Evolutionary conservation across 331 rosid species (phyloP).

Genomic region (Rosa hybrid): DNA sequence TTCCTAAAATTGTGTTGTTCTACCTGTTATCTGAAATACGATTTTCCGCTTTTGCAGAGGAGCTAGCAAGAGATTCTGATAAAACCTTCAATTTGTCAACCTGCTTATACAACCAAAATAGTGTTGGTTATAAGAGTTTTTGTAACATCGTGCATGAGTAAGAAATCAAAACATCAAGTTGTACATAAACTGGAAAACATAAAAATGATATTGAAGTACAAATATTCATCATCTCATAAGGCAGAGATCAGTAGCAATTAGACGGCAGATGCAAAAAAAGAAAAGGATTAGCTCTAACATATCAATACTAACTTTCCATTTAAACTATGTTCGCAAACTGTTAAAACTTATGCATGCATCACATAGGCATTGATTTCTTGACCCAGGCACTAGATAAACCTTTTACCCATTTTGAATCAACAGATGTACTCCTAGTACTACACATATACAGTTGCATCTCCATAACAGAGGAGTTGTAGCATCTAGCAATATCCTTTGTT

Average conservation of each 20-base stretch:
- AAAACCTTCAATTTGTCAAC: conserved; percentile 95
- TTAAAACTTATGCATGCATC: background rate
- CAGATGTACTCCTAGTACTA: background rate
- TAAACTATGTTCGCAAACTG: background rate
- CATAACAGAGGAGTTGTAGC: background rate
- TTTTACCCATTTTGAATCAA: background rate
- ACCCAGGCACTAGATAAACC: background rate
- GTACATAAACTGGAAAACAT: background rate
- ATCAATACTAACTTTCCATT: background rate
- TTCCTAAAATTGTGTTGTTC: background rate
- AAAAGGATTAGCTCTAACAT: no score
- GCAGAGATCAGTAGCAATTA: background rate
- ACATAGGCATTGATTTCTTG: background rate
- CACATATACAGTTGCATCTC: background rate
- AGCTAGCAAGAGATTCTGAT: conserved; percentile 89
- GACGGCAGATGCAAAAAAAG: background rate
- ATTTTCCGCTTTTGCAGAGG: conserved; percentile 87
- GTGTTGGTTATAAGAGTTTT: conserved; percentile 8
- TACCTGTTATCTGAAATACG: conserved; percentile 94
- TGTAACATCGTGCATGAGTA: background rate
- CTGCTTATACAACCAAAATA: conserved; percentile 44
- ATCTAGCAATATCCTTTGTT: background rate
- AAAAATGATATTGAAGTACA: background rate
- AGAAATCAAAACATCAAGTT: background rate
- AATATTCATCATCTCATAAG: background rate